Evolutionary conservation across 164 flowering plant species (phyloP).

Genomic region (Paratinospora sagittata): DNA sequence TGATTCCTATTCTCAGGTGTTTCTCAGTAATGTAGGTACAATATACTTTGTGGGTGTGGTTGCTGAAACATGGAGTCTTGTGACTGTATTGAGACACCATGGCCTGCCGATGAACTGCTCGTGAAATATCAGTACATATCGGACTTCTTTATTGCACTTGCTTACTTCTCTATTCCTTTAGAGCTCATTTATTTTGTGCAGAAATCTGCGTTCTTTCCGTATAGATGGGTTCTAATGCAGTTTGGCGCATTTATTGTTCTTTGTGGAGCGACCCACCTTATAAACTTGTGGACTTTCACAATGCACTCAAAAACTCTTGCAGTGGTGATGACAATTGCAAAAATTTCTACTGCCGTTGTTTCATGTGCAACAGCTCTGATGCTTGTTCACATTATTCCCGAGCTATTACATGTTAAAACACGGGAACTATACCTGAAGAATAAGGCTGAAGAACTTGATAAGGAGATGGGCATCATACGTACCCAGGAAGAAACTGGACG

Average conservation of each 20-base stretch:
- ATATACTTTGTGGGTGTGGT: constrained; percentile 11
- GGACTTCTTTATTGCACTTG: constrained; percentile 53
- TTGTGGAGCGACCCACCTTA: constrained; percentile 70
- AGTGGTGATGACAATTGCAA: constrained; percentile 54
- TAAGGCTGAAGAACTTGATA: constrained; percentile 62
- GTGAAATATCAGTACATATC: constrained; percentile 65
- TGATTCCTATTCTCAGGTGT: constrained; percentile 8
- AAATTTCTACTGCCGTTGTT: constrained; percentile 53
- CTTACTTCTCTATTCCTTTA: constrained; percentile 68
- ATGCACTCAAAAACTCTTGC: constrained; percentile 58
- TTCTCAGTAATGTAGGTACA: constrained; percentile 24
- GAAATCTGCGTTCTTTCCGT: constrained; percentile 61
- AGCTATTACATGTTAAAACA: constrained; percentile 54
- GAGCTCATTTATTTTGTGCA: constrained; percentile 64
- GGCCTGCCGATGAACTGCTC: constrained; percentile 51
- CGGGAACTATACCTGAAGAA: constrained; percentile 49
- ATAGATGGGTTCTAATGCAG: constrained; percentile 78
- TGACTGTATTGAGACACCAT: constrained; percentile 50
- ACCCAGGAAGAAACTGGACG: constrained; percentile 71
- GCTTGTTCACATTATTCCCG: constrained; percentile 77
- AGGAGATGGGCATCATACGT: constrained; percentile 64
- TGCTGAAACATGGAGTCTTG: constrained; percentile 48
- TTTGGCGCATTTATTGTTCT: constrained; percentile 76
- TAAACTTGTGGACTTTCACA: constrained; percentile 60
- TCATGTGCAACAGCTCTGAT: constrained; percentile 66